These are phyloP conservation scores for Ceratocystis papillata DNA, from an alignment of 2,329 filamentous ascomycete species.

Conservation along the genomic window DNA sequence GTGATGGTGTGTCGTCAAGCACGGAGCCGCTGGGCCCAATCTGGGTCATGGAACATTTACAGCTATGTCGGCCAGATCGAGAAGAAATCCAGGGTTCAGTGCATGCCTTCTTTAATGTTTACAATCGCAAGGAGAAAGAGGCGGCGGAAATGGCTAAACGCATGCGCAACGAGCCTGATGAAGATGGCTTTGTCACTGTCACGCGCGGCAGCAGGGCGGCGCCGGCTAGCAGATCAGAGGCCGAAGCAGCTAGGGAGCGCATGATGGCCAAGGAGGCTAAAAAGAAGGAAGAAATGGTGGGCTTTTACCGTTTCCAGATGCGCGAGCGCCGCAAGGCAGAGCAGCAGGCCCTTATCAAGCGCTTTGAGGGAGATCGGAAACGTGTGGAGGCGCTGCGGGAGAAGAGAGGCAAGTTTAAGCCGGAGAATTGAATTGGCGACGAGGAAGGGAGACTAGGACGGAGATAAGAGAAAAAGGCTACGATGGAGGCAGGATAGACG, in stretches of 20 bases:
- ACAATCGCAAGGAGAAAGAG: slow-evolving; percentile 58
- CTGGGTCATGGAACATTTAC: slow-evolving; percentile 56
- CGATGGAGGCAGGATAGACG: slow-evolving; percentile 37
- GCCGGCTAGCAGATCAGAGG: slow-evolving; percentile 63
- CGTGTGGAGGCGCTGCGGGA: slow-evolving; percentile 62
- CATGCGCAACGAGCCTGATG: slow-evolving; percentile 70
- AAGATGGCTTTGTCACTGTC: slow-evolving; percentile 92
- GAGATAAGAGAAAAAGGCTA: neutral
- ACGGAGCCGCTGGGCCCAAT: slow-evolving; percentile 41
- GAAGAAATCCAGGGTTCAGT: slow-evolving; percentile 57
- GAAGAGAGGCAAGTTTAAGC: slow-evolving; percentile 52
- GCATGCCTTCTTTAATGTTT: slow-evolving; percentile 79
- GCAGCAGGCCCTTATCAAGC: slow-evolving; percentile 55
- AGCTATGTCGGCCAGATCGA: slow-evolving; percentile 59
- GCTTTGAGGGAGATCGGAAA: slow-evolving; percentile 65
- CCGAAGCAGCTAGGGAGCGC: slow-evolving; percentile 47
- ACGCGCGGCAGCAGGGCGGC: slow-evolving; percentile 63
- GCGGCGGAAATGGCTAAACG: slow-evolving; percentile 51
- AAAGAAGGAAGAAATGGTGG: slow-evolving; percentile 53
- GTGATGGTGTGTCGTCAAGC: slow-evolving; percentile 45
- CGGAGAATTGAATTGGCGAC: slow-evolving; percentile 35
- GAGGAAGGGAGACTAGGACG: slow-evolving; percentile 25
- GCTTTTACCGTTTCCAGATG: slow-evolving; percentile 78
- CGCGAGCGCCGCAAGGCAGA: slow-evolving; percentile 67
- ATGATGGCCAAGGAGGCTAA: slow-evolving; percentile 53